Base-by-base conservation (phyloP, 345 rosid species). In the Camelina laxa region DNA sequence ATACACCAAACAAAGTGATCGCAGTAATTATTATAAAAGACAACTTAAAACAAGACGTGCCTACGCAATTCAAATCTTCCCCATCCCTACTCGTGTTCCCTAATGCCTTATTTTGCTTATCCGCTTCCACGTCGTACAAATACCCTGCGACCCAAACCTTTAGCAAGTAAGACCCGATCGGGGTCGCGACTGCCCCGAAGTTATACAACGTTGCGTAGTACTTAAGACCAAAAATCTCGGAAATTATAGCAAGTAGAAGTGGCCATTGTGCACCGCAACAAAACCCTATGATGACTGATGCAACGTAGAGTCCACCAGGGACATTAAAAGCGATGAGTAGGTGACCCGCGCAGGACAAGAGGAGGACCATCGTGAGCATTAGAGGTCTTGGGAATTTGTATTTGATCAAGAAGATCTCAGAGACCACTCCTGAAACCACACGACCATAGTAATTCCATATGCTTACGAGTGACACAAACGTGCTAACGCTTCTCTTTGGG, bases 391-490 rank as follows among this genome's bases (percentile, higher is more conserved):
- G 89, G 55, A 82, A 75, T 42, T 75, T 84, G 70, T 82, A 81
- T 56, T 79, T 86, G 44, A 56, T 75, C 74, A 75, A 65, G 41
- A 84, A 77, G 64, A 79, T 74, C 76, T 86, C 90, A 0, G 85
- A 86, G 45, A 69, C 79, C 0, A 82, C 84, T 20, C 88, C 85
- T 2, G 90, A 69, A 11, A 76, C 79, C 3, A 82, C 79, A 49
- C 90, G 85, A 16, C 90, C 90, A 17, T 79, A 80, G 80, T 79
- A 86, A 20, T 82, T 86, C 90, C 88, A 84, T 63, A 84, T 82
- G 70, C 90, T 86, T 11, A 86, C 82, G 4, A 86, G 82, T 9
- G 90, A 84, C 27, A 86, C 75, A 49, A 86, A 86, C 5, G 86
- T 82, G 58, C 82, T 68, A 16, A 75, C 75, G 31, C 82, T 81